phyloP scores from a whole-genome alignment of 2,329 filamentous ascomycete species.

The Neonectria coccinea region DNA sequence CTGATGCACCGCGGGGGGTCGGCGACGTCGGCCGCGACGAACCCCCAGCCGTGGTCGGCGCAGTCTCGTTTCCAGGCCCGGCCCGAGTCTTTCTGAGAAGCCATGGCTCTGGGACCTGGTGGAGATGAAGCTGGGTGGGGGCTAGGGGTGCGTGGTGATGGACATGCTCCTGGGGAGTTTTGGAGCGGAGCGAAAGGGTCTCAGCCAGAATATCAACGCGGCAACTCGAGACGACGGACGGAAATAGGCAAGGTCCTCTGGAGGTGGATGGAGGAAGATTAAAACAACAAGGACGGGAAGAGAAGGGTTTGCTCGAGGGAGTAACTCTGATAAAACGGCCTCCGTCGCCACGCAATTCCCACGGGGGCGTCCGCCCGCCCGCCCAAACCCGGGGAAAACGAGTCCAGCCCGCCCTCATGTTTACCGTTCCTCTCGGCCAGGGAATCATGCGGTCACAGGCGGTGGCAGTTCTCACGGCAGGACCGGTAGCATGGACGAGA shows the following conservation, averaged over 20 bases:
- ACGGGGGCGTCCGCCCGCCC: not conserved
- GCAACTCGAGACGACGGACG: constrained; percentile 38
- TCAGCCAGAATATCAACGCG: constrained; percentile 36
- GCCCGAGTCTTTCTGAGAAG: constrained; percentile 14
- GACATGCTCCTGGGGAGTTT: constrained; percentile 28
- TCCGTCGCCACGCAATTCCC: constrained; percentile 4
- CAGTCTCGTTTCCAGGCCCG: constrained; percentile 31
- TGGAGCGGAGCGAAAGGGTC: constrained; percentile 26
- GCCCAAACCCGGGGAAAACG: constrained; percentile 1
- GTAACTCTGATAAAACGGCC: constrained; percentile 29
- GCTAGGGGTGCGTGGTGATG: constrained; percentile 24
- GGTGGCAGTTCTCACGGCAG: constrained; percentile 38
- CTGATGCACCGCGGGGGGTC: constrained; percentile 52
- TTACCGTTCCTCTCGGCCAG: not conserved
- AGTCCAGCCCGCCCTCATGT: constrained; percentile 4
- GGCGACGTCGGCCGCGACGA: constrained; percentile 44
- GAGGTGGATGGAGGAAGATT: constrained; percentile 1
- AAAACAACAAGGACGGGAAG: constrained; percentile 19
- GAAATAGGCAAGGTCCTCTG: constrained; percentile 8
- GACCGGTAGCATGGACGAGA: constrained; percentile 42
- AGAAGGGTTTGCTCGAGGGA: constrained; percentile 19
- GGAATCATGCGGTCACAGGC: constrained; percentile 30
- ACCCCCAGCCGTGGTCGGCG: constrained; percentile 46
- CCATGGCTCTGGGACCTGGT: constrained; percentile 16
- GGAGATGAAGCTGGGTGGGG: constrained; percentile 1